A percentile compares a stretch with the other conserved stretches of the same genome.
phyloP scores from a whole-genome alignment of 1,284 basidiomycete genomes.

The Cutaneotrichosporon mucoides region DNA sequence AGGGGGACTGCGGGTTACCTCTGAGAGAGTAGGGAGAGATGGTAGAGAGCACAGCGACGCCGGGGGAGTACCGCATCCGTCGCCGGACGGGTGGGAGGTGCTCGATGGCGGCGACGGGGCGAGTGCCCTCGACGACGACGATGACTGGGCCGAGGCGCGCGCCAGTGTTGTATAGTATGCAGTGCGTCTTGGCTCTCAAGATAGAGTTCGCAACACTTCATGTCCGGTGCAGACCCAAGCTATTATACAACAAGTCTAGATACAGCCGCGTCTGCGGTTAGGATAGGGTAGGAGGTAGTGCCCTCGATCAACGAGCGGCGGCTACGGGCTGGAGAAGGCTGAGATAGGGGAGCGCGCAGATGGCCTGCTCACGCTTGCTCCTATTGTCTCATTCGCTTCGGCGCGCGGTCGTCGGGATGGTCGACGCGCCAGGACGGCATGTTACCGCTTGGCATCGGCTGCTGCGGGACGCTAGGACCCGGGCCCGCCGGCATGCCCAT shows the following conservation, averaged over 20 bases:
- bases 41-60: too few species aligned
- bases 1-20: too few species aligned
- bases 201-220: too few species aligned
- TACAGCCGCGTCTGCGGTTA: background rate
- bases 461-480: background rate
- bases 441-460: background rate
- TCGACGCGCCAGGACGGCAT: conserved; percentile 6
- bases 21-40: too few species aligned
- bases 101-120: conserved; percentile 7
- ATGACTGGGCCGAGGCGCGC: conserved; percentile 21
- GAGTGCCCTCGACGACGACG: conserved; percentile 10
- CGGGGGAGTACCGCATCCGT: background rate
- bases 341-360: background rate
- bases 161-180: conserved; percentile 5
- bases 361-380: too few species aligned
- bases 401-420: background rate
- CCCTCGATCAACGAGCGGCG: too few species aligned
- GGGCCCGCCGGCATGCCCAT: background rate
- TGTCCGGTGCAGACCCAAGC: background rate
- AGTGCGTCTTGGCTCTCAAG: background rate
- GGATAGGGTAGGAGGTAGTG: too few species aligned
- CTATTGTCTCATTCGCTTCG: conserved; percentile 1
- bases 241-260: background rate
- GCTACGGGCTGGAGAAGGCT: background rate
- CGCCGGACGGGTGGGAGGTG: conserved; percentile 16